Conservation (phyloP, 805 yeast species). For the Yamadazyma insecticola region DNA sequence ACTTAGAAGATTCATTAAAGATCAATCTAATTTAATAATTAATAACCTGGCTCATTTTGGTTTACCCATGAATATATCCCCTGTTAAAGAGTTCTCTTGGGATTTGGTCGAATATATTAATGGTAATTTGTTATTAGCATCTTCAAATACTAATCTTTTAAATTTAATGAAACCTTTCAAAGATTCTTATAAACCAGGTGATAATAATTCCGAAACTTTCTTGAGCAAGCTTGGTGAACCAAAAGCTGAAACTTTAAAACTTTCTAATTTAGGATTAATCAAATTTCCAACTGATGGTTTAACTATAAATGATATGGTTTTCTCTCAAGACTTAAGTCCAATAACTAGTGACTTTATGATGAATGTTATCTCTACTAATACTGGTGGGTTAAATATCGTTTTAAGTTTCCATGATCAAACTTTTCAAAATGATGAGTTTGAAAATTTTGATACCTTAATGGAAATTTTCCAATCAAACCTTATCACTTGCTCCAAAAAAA, state of each 20-base stretch:
- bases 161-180: constrained; percentile 17
- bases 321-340: constrained; percentile 34
- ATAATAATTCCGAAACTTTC: constrained; percentile 14
- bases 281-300: constrained; percentile 16
- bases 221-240: constrained; percentile 19
- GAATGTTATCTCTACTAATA: constrained; percentile 23
- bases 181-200: constrained; percentile 9
- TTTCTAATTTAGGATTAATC: constrained; percentile 34
- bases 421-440: constrained; percentile 19
- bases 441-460: constrained; percentile 22
- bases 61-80: constrained; percentile 24
- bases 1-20: constrained; percentile 19
- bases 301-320: constrained; percentile 24
- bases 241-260: constrained; percentile 27
- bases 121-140: constrained; percentile 13
- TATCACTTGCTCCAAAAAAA: no score
- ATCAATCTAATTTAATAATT: constrained; percentile 17
- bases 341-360: constrained; percentile 31
- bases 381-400: constrained; percentile 33
- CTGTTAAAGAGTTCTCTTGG: constrained; percentile 30
- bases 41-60: constrained; percentile 35
- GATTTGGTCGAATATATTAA: constrained; percentile 20
- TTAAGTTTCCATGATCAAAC: constrained; percentile 22
- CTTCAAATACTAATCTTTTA: constrained; percentile 19
- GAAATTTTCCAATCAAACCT: no score